Conservation (phyloP, 2,329 filamentous ascomycete species). For the Sphaerulina vaccinii region DNA sequence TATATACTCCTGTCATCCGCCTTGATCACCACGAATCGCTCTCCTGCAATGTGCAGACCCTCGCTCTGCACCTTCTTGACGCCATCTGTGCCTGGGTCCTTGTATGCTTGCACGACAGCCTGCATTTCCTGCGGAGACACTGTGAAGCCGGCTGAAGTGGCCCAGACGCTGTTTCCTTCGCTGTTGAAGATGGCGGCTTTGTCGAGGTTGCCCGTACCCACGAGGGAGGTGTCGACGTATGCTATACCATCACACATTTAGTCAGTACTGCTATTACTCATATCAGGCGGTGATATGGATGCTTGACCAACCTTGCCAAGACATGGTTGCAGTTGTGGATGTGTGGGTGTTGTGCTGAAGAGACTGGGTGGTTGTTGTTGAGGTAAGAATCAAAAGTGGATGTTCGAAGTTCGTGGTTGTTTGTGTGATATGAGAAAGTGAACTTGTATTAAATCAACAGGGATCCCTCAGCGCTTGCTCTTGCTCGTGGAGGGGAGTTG, state of each 20-base stretch:
- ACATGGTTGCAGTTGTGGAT: slow-evolving; percentile 30
- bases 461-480: too few relatives aligned
- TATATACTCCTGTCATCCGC: slow-evolving; percentile 78
- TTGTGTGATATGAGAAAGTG: too few relatives aligned
- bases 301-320: slow-evolving; percentile 19
- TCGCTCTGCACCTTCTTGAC: slow-evolving; percentile 67
- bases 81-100: slow-evolving; percentile 54
- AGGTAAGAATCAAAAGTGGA: too few relatives aligned
- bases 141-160: slow-evolving; percentile 66
- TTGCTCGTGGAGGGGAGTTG: too few relatives aligned
- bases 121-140: slow-evolving; percentile 64
- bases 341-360: slow-evolving; percentile 4
- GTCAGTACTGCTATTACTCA: too few relatives aligned
- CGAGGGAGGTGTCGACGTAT: slow-evolving; percentile 49
- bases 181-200: slow-evolving; percentile 80
- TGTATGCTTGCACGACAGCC: slow-evolving; percentile 51
- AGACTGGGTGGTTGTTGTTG: neutral
- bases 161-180: slow-evolving; percentile 80
- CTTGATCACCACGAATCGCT: slow-evolving; percentile 75
- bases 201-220: slow-evolving; percentile 75
- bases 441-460: too few relatives aligned
- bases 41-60: slow-evolving; percentile 72
- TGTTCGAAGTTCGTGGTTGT: too few relatives aligned
- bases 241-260: too few relatives aligned
- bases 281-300: neutral